A percentile compares a stretch with the other conserved stretches of the same genome.
Evolutionary conservation across 106 monocot species (phyloP).

Genomic region (Agapanthus africanus): DNA sequence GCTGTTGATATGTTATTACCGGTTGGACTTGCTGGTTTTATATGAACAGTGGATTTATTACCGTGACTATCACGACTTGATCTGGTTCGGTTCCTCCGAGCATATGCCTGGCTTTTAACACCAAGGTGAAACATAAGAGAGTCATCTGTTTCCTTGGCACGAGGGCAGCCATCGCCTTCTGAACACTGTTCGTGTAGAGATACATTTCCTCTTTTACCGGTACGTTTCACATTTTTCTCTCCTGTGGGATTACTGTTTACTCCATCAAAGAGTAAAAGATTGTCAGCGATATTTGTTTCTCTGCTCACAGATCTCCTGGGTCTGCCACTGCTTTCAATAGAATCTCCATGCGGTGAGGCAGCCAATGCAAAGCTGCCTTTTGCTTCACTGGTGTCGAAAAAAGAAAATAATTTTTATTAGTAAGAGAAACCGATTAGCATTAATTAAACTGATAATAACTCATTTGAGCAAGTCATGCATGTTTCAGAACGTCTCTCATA

Average conservation of each 20-base stretch:
- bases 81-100: slow-evolving; percentile 64
- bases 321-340: slow-evolving; percentile 77
- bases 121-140: slow-evolving; percentile 61
- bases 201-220: slow-evolving; percentile 37
- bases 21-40: slow-evolving; percentile 43
- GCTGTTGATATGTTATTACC: slow-evolving; percentile 17
- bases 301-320: no score
- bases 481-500: neutral
- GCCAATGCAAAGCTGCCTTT: slow-evolving; percentile 80
- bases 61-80: slow-evolving; percentile 57
- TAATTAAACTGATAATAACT: neutral
- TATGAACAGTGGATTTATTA: slow-evolving; percentile 25
- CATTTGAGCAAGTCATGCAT: neutral
- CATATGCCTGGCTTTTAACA: slow-evolving; percentile 77
- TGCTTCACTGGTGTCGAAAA: slow-evolving; percentile 50
- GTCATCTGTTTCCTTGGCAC: no score
- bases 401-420: neutral
- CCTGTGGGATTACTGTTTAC: slow-evolving; percentile 39
- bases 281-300: slow-evolving; percentile 85
- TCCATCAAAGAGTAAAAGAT: slow-evolving; percentile 67
- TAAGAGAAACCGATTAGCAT: no score
- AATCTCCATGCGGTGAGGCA: slow-evolving; percentile 82
- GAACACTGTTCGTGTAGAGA: slow-evolving; percentile 30
- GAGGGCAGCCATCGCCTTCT: slow-evolving; percentile 32
- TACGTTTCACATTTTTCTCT: slow-evolving; percentile 31